Evolutionary conservation across 805 yeast genomes (phyloP), one percentile per base, ranked within the genome.

Genomic region (Schwanniomyces pseudopolymorphus): DNA sequence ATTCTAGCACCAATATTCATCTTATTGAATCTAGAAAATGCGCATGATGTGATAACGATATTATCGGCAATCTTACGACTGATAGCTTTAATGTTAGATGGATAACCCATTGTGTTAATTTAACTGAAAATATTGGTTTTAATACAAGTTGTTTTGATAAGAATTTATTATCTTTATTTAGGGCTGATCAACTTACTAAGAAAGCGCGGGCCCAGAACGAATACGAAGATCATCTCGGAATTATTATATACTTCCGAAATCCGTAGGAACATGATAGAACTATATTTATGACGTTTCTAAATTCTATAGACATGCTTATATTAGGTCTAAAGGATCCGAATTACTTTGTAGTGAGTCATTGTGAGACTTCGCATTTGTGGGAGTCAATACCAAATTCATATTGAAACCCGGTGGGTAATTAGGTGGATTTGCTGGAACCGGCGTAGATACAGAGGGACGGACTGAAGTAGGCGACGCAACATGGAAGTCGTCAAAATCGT

Each of bases 1-100:
- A 72, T 72, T 35, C 77, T 60, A 9, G 67, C 73, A 7, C 77
- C 77, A 47, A 72, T 68, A 48, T 70, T 65, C 43, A 70, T 43
- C 35, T 53, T 55, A 40, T 57, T 56, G 22, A 54, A 46, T 39
- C 76, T 57, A 17, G 60, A 56, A 55, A 72, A 72, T 1, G 73
- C 63, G 14, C 64, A 51, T 4, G 72, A 61, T 0, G 73, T 58
- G 21, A 68, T 56, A 14, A 70, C 69, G 28, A 69, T 56, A 50
- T 72, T 60, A 14, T 66, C 66, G 2, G 70, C 53, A 22, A 72
- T 49, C 35, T 61, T 60, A 25, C 72, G 58, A 11, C 60, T 53
- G 2, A 63, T 57, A 0, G 66, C 64, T 35, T 64, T 62, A 27
- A 72, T 50, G 9, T 69, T 65, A 7, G 46, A 42, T 19, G 77